Evolutionary conservation across 2,329 filamentous ascomycete genomes (phyloP), one percentile per base, ranked within the genome.

Genomic region (Paracorniculantispora psalliotae): DNA sequence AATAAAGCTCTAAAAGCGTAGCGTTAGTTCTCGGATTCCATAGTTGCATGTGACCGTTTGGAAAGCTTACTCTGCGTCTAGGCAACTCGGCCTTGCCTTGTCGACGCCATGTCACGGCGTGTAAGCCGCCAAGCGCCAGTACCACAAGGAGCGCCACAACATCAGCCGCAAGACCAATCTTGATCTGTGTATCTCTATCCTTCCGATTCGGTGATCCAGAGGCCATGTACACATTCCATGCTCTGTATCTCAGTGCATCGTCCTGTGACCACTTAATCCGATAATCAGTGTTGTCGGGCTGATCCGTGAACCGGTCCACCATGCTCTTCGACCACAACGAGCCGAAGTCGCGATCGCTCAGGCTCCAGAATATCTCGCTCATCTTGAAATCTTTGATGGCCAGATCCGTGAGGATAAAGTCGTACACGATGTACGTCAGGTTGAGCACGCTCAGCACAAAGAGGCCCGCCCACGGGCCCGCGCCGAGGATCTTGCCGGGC

Each of bases 21-120:
- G 9, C 2, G 17, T 33, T 10, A 30, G 51, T 25, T 23, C 3
- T 12, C 9, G 23, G 28, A 25, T 33, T 4, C 1, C 12, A 2
- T 21, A 4, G 12, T 37, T 23, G 3, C 15, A 35, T 15, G 17
- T 13, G 37, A 2, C 4, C 23, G 12, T 2, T 9, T n/a, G 3
- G n/a, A 21, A 12, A 3, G 44, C 50, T 8, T 25, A 55, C 52
- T 9, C 52, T 35, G 7, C 41, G 39, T 30, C 52, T 30, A 12
- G 52, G 52, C 12, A 46, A 7, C 26, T 55, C 52, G 3, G 52
- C 52, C 26, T 55, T 55, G 19, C 41, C 52, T 17, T 55, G 52
- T 15, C 41, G 17, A 28, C 17, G 52, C 52, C 52, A 46, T 10
- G 52, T 46, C 19, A 55, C 28, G 25, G 37, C 26, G 41, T 55